Evolutionary conservation across 305 asterid genomes (phyloP).

Genomic region (Lippia alba): DNA sequence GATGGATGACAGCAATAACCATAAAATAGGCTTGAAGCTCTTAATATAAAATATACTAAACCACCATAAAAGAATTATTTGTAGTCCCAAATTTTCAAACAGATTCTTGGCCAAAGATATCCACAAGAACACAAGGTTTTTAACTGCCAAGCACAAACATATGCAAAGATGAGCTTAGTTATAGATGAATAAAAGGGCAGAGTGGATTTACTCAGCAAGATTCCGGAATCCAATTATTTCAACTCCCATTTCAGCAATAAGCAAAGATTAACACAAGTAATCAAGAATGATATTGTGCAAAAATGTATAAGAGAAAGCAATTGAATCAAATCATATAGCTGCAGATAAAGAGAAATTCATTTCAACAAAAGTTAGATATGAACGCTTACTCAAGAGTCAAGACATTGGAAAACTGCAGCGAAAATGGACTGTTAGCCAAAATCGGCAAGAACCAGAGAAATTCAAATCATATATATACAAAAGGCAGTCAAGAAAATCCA

Average conservation of each 20-base stretch:
- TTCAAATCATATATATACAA: constrained; percentile 7
- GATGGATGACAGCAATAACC: constrained; percentile 9
- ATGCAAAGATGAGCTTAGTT: not conserved
- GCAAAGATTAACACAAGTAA: constrained; percentile 20
- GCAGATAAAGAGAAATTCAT: constrained; percentile 32
- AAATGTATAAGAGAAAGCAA: not conserved
- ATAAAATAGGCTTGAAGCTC: constrained; percentile 13
- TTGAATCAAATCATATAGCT: constrained; percentile 18
- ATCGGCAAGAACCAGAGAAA: constrained; percentile 39
- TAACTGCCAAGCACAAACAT: not conserved
- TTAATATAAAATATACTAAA: not conserved
- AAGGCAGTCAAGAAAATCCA: constrained; percentile 28
- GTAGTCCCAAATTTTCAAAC: not conserved
- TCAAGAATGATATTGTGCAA: not conserved
- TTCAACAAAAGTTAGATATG: too few species aligned
- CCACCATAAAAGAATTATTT: not conserved
- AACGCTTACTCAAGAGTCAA: constrained; percentile 44
- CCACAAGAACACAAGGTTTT: constrained; percentile 1
- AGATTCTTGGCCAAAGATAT: not conserved
- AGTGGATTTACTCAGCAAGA: not conserved
- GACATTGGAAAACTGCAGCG: constrained; percentile 28
- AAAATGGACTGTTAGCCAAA: constrained; percentile 39
- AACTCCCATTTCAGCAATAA: constrained; percentile 26
- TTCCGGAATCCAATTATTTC: constrained; percentile 4
- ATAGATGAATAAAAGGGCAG: not conserved